Evolutionary conservation across 805 yeast species (phyloP).

Genomic region (Komagataella populi): DNA sequence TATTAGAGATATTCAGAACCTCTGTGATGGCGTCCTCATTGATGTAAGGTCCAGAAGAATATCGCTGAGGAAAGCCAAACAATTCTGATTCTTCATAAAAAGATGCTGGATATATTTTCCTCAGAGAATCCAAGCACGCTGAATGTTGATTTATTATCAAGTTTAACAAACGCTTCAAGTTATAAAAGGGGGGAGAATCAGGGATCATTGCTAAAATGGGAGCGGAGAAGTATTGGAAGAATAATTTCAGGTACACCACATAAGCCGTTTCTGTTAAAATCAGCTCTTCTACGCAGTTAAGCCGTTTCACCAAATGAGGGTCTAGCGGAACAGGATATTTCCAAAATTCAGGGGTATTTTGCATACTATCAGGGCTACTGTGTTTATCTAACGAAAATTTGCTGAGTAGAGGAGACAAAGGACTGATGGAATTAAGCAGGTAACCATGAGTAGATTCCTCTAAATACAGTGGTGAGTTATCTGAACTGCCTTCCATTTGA

Average conservation of each 20-base stretch:
- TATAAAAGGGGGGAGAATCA: slow-evolving; percentile 21
- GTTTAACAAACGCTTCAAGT: slow-evolving; percentile 14
- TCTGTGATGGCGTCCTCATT: background rate
- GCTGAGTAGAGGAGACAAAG: background rate
- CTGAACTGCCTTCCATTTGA: background rate
- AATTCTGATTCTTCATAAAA: slow-evolving; percentile 7
- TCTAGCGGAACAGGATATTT: background rate
- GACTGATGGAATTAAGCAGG: background rate
- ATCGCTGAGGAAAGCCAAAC: background rate
- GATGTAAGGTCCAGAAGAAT: background rate
- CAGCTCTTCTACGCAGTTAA: slow-evolving; percentile 29
- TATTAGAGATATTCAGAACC: background rate
- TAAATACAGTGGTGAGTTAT: background rate
- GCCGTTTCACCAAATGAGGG: slow-evolving; percentile 7
- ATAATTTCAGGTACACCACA: slow-evolving; percentile 26
- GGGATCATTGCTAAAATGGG: slow-evolving; percentile 20
- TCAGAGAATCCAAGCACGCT: slow-evolving; percentile 14
- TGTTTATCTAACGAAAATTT: background rate
- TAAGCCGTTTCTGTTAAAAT: slow-evolving; percentile 33
- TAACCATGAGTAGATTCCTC: background rate
- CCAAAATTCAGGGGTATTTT: background rate
- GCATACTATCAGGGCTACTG: background rate
- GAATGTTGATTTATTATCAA: slow-evolving; percentile 19
- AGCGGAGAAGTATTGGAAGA: slow-evolving; percentile 28
- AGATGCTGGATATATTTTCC: slow-evolving; percentile 10